Base-by-base conservation (phyloP, 2,329 filamentous ascomycete species). In the Stachybotrys chlorohalonatus region DNA sequence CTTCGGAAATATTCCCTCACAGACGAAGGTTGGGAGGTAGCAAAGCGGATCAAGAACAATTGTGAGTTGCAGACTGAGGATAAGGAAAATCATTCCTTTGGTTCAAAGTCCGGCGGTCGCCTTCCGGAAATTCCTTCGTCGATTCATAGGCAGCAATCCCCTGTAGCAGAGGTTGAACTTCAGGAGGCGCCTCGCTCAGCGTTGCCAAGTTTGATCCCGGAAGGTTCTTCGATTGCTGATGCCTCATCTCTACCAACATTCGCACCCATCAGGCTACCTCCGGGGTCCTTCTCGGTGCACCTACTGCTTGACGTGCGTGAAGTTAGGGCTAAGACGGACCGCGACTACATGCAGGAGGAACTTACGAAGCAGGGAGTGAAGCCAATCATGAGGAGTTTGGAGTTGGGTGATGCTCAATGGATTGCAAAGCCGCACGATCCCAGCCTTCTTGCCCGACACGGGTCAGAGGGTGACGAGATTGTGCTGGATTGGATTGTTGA, bases 401-500 rank as follows among this genome's bases (percentile, higher is more conserved):
- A 88, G 58, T 73, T 93, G 1, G 89, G 89, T 1, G 89, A 94
- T 64, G 83, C 83, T 0, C 79, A 90, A 56, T 94, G 89, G 89
- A 78, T 94, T 39, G 89, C 89, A 47, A 90, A 87, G 66, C 83
- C 82, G 62, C 76, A 83, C 60, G 80, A 89, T 56, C 72, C 82
- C 0, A 68, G 69, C 9, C 74, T 83, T 31, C 75, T 90, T 6
- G 62, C 75, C 2, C 74, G 73, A 5, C 72, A 80, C 52, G 85
- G 85, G 11, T 73, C 75, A 2, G 81, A 86, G 63, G 83, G 85
- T 15, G 79, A 83, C 56, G 88, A 92, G 66, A 70, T 93, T 11
- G 82, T 90, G 50, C 75, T 94, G 5, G 89, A 93, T 67, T 90
- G 85, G 77, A 89, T 94, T 49, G 80, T 91, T 1, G 89, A 94